These are phyloP conservation scores for Andrographis paniculata DNA, from an alignment of 305 asterid species.

Conservation along the genomic window DNA sequence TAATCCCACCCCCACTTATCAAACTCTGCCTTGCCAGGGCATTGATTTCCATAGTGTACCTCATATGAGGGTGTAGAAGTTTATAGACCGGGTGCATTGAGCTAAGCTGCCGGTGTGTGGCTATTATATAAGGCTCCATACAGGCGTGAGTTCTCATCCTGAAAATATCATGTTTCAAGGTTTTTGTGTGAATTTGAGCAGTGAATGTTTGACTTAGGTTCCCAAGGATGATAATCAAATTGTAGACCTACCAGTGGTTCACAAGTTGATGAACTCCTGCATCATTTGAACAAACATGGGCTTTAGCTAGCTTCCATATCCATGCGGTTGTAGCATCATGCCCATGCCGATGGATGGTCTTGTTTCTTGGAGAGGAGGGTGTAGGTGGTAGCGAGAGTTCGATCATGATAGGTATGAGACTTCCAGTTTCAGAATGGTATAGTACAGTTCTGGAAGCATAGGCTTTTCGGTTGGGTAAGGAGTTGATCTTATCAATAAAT, in stretches of 20 bases:
- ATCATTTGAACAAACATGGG: slow-evolving; percentile 59
- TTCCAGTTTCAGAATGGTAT: slow-evolving; percentile 31
- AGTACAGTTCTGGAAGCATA: slow-evolving; percentile 80
- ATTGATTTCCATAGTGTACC: slow-evolving; percentile 67
- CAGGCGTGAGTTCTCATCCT: slow-evolving; percentile 56
- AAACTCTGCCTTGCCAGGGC: slow-evolving; percentile 42
- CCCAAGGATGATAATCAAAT: not conserved
- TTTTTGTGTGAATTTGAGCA: not conserved
- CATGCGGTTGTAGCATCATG: slow-evolving; percentile 47
- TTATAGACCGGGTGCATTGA: slow-evolving; percentile 53
- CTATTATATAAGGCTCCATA: slow-evolving; percentile 54
- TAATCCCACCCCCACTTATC: slow-evolving; percentile 37
- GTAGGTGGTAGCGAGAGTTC: slow-evolving; percentile 59
- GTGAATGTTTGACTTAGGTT: not conserved
- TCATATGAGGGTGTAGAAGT: slow-evolving; percentile 44
- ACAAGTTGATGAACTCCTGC: slow-evolving; percentile 55
- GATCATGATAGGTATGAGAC: slow-evolving; percentile 55
- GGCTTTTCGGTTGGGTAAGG: slow-evolving; percentile 35
- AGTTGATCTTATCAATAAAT: slow-evolving; percentile 52
- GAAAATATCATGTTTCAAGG: slow-evolving; percentile 1
- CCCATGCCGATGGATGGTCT: slow-evolving; percentile 23
- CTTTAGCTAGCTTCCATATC: slow-evolving; percentile 62
- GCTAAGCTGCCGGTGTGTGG: slow-evolving; percentile 51
- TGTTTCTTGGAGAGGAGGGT: slow-evolving; percentile 43
- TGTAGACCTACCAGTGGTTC: slow-evolving; percentile 43